These are phyloP conservation scores for Lachnellula arida DNA, from an alignment of 2,329 filamentous ascomycete genomes.

Conservation along the genomic window DNA sequence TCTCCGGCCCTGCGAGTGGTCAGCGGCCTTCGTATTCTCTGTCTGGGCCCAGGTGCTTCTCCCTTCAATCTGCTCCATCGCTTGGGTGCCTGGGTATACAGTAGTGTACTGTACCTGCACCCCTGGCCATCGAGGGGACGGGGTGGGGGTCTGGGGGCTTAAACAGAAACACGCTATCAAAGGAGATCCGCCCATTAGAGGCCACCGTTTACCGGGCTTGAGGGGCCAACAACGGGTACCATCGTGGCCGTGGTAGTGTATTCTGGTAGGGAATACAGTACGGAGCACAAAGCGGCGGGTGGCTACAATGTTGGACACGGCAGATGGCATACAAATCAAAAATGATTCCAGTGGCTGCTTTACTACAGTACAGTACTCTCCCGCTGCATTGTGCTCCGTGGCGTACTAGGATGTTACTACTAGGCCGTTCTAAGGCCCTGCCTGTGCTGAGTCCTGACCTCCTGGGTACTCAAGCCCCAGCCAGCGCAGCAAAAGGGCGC, in stretches of 20 bases:
- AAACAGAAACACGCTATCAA: slow-evolving; percentile 18
- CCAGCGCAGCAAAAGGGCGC: not conserved
- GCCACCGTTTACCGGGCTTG: not conserved
- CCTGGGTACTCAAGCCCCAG: not conserved
- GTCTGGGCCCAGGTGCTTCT: not conserved
- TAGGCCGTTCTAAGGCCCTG: not conserved
- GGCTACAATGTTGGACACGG: not conserved
- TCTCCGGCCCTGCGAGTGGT: not conserved
- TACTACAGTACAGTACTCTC: too few species aligned
- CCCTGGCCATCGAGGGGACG: not conserved
- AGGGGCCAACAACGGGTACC: not conserved
- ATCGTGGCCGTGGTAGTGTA: not conserved
- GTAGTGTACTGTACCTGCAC: not conserved
- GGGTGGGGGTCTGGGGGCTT: slow-evolving; percentile 1
- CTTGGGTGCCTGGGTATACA: not conserved
- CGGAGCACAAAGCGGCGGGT: not conserved
- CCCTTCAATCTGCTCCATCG: not conserved
- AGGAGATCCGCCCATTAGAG: not conserved
- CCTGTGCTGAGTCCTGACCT: too few species aligned
- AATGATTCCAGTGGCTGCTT: not conserved
- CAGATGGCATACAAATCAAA: not conserved
- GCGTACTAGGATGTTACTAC: not conserved
- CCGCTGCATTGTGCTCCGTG: too few species aligned
- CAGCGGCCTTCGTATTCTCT: not conserved
- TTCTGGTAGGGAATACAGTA: not conserved